A percentile compares a stretch with the other conserved stretches of the same genome.
Evolutionary conservation across 129 eudicot genomes (phyloP).

Genomic region (Lactuca sativa): DNA sequence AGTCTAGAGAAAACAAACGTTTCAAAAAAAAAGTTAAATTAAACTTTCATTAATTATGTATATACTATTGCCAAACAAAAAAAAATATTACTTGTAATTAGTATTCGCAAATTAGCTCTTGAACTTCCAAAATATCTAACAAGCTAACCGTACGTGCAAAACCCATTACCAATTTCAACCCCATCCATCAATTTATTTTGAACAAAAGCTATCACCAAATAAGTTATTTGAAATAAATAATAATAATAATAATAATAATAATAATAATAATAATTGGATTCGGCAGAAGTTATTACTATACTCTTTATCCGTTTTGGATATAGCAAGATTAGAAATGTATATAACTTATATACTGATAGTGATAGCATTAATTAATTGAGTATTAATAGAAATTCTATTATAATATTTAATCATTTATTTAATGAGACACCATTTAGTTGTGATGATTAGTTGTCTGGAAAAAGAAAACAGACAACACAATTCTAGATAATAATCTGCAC

Average conservation of each 20-base stretch:
- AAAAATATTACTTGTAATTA: no score
- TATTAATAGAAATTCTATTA: not conserved
- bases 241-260: no score
- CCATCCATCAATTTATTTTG: not conserved
- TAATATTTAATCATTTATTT: no score
- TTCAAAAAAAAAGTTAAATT: no score
- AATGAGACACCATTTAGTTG: not conserved
- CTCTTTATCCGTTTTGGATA: not conserved
- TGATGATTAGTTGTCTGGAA: not conserved
- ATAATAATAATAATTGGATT: not conserved
- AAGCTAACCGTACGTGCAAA: not conserved
- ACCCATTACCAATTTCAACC: not conserved
- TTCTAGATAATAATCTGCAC: not conserved
- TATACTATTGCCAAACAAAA: no score
- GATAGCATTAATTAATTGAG: not conserved
- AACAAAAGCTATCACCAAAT: not conserved
- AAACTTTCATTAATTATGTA: no score
- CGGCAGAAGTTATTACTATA: not conserved
- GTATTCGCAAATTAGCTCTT: no score
- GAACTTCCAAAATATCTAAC: not conserved
- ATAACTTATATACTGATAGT: not conserved
- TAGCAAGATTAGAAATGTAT: no score
- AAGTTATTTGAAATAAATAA: no score
- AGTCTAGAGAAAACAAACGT: no score
- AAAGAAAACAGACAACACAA: not conserved